phyloP scores from a whole-genome alignment of 2,329 filamentous ascomycete genomes.

The Blumeria hordei region DNA sequence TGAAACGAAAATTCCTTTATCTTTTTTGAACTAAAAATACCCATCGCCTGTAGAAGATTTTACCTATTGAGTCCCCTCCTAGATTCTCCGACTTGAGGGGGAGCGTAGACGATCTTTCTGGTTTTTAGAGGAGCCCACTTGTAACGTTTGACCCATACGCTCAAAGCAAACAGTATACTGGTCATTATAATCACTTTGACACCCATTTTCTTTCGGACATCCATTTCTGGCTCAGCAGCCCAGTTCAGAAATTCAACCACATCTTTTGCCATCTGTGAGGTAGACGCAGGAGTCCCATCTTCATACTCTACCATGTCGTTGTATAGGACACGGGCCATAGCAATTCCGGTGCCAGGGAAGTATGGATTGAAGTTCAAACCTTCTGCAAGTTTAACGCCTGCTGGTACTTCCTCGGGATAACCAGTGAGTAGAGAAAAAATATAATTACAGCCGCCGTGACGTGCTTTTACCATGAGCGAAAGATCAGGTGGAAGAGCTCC shows the following conservation, averaged over 20 bases:
- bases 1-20: too few species aligned
- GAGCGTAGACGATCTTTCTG: conserved; percentile 75
- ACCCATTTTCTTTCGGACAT: conserved; percentile 98
- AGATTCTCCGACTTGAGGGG: conserved; percentile 24
- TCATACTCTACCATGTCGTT: conserved; percentile 97
- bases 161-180: conserved; percentile 58
- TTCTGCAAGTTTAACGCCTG: conserved; percentile 60
- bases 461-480: conserved; percentile 89
- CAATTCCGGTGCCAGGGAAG: conserved; percentile 97
- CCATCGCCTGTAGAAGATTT: background rate
- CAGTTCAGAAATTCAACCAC: conserved; percentile 98
- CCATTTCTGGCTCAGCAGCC: conserved; percentile 97
- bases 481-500: conserved; percentile 94
- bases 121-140: conserved; percentile 96
- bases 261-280: conserved; percentile 99
- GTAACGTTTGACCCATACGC: conserved; percentile 98
- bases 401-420: conserved; percentile 88
- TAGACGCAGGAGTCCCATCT: conserved; percentile 78
- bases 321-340: conserved; percentile 95
- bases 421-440: conserved; percentile 93
- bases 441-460: conserved; percentile 96
- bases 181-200: conserved; percentile 79
- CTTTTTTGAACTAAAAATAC: background rate
- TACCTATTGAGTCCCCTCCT: background rate
- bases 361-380: conserved; percentile 99